Percentiles rank a stretch among this genome's conserved stretches.
Conservation (phyloP, 2,329 filamentous ascomycete species). For the Paecilomyces sp. region DNA sequence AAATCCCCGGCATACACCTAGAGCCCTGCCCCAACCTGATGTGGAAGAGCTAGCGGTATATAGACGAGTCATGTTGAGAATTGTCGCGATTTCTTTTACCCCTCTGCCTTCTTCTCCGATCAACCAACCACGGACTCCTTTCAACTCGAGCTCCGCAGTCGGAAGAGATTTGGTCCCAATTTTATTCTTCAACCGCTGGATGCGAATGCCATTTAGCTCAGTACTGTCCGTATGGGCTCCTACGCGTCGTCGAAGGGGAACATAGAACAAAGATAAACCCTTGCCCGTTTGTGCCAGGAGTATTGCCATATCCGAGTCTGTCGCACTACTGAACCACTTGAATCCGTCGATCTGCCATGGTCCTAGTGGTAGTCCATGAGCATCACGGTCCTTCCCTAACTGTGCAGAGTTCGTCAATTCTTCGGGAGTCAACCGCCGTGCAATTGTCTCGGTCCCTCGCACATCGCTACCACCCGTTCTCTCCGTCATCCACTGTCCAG, state of each 20-base stretch:
- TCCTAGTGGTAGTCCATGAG: conserved; percentile 39
- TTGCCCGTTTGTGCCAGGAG: conserved; percentile 53
- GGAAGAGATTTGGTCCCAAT: conserved; percentile 63
- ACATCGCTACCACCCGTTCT: conserved; percentile 63
- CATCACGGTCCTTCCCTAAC: conserved; percentile 5
- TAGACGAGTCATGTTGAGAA: conserved; percentile 58
- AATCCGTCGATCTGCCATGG: conserved; percentile 58
- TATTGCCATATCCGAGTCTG: conserved; percentile 57
- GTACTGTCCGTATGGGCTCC: conserved; percentile 6
- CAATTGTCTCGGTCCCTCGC: conserved; percentile 59
- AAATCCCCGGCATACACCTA: conserved; percentile 36
- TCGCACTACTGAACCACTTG: conserved; percentile 63
- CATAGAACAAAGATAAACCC: conserved; percentile 51
- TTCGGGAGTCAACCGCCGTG: conserved; percentile 26
- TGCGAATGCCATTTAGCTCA: conserved; percentile 59
- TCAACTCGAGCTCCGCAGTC: conserved; percentile 63
- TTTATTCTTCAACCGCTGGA: conserved; percentile 66
- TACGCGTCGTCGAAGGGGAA: conserved; percentile 49
- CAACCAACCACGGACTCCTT: conserved; percentile 57
- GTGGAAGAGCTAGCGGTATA: conserved; percentile 35
- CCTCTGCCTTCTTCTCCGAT: conserved; percentile 61
- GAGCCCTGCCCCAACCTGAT: conserved; percentile 29
- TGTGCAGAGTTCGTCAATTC: conserved; percentile 1
- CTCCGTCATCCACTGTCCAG: conserved; percentile 74
- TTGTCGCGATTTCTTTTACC: conserved; percentile 58